Conservation (phyloP, 352 stramenopile species). For the Aphanomyces cochlioides region DNA sequence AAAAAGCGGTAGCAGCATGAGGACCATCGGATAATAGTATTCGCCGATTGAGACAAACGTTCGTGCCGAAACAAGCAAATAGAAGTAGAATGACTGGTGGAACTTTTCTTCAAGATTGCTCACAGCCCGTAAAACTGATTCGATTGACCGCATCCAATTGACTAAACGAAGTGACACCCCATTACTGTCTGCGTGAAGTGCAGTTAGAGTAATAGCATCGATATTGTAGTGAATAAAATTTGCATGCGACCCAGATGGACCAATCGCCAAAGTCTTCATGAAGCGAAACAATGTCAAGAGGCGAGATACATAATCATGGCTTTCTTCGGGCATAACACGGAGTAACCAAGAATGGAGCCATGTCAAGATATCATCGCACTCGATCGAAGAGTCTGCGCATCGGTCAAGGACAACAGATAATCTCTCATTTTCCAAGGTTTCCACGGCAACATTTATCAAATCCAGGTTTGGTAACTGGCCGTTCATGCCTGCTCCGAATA, state of each 20-base stretch:
- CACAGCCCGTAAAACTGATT: slow-evolving; percentile 66
- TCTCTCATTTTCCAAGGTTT: slow-evolving; percentile 43
- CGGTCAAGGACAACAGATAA: slow-evolving; percentile 52
- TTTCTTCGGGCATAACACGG: neutral
- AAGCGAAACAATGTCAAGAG: slow-evolving; percentile 64
- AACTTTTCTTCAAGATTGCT: slow-evolving; percentile 88
- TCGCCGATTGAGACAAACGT: slow-evolving; percentile 85
- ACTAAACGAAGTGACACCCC: slow-evolving; percentile 34
- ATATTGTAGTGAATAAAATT: slow-evolving; percentile 86
- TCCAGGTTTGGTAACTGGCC: slow-evolving; percentile 84
- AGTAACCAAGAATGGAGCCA: slow-evolving; percentile 13
- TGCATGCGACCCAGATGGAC: slow-evolving; percentile 61
- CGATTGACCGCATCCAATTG: slow-evolving; percentile 49
- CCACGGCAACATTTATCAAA: slow-evolving; percentile 75
- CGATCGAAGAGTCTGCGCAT: neutral
- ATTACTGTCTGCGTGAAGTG: slow-evolving; percentile 32
- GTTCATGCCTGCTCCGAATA: slow-evolving; percentile 72
- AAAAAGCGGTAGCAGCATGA: slow-evolving; percentile 64
- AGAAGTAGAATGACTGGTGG: slow-evolving; percentile 86
- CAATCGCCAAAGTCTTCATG: slow-evolving; percentile 63
- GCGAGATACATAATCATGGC: neutral
- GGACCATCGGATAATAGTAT: slow-evolving; percentile 77
- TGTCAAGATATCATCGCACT: slow-evolving; percentile 26
- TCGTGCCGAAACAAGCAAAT: slow-evolving; percentile 63
- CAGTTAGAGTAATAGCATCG: slow-evolving; percentile 66